Evolutionary conservation across 2,329 filamentous ascomycete species (phyloP).

Genomic region (Talaromyces amestolkiae): DNA sequence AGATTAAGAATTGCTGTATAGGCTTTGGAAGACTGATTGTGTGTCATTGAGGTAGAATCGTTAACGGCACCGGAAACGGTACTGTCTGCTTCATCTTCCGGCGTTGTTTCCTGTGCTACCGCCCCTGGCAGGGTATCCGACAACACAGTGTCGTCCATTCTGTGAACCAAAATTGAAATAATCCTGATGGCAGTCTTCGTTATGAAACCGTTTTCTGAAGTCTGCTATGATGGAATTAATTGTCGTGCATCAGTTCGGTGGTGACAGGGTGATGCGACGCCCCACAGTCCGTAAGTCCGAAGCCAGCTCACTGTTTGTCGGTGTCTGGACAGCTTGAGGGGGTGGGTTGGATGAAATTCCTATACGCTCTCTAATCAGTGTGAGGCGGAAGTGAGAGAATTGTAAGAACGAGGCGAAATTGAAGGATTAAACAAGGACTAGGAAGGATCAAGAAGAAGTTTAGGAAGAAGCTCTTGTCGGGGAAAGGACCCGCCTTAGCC

Average conservation of each 20-base stretch:
- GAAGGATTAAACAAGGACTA: too few relatives aligned
- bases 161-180: background rate
- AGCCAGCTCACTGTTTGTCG: background rate
- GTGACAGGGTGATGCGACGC: background rate
- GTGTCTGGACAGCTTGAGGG: too few relatives aligned
- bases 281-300: background rate
- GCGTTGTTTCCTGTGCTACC: background rate
- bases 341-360: too few relatives aligned
- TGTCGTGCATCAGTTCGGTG: slow-evolving; percentile 2
- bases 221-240: background rate
- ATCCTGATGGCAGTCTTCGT: background rate
- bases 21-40: background rate
- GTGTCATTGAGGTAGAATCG: background rate
- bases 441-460: background rate
- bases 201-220: background rate
- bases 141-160: slow-evolving; percentile 10
- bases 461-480: background rate
- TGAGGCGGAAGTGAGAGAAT: background rate
- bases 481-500: slow-evolving; percentile 11
- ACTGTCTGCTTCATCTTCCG: slow-evolving; percentile 4
- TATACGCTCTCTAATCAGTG: background rate
- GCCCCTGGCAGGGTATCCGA: background rate
- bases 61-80: background rate
- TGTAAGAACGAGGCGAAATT: background rate
- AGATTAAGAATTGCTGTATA: background rate